Base-by-base conservation (phyloP, 192 early-diverging fungal species). In the Podila clonocystis region DNA sequence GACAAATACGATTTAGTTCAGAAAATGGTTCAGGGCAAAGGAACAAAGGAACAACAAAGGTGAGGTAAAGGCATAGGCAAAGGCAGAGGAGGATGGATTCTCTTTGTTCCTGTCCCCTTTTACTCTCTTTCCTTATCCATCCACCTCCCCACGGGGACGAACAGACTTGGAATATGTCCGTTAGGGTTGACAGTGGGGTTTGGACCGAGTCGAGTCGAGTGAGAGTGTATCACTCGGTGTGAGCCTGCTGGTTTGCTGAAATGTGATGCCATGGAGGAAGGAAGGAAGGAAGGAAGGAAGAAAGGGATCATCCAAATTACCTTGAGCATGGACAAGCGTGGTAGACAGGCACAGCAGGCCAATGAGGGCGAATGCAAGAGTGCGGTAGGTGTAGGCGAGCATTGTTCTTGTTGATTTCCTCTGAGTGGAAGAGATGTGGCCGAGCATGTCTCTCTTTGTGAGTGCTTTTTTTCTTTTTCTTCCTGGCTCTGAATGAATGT, bases 251-350 rank as follows among this genome's bases (percentile, higher is more conserved):
- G 2, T 38, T 17, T 45, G 13, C 4, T 45, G 12, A 6, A 6
- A 45, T 45, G 41, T 45, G 41, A 12, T 45, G 17, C 41, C 41
- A 45, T 45, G 41, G 4, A 45, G 3, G 41, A 45, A 45, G 13
- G 12, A 4, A 8, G 8, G 12, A 41, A 12, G 12, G 12, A 41
- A 12, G 38, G 34, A 11, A 4, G 17, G 15, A 30, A 34, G 9
- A 6, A 11, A 36, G 34, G 34, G 9, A 26, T 20, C 15, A 20
- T 59, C 58, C 58, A 41, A 4, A 58, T 12, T 77, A 79, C 75
- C 75, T 79, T 79, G 75, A 63, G 64, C 70, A 69, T 72, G 70
- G 48, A 68, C 75, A 63, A 63, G 26, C 30, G 71, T 50, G 61
- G 66, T 64, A 31, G 75, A 79, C 50, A 79, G 41, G 31, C 75